Percentiles rank a stretch among this genome's conserved stretches.
phyloP scores from a whole-genome alignment of 108 stramenopile genomes.

The Bacterosira constricta region DNA sequence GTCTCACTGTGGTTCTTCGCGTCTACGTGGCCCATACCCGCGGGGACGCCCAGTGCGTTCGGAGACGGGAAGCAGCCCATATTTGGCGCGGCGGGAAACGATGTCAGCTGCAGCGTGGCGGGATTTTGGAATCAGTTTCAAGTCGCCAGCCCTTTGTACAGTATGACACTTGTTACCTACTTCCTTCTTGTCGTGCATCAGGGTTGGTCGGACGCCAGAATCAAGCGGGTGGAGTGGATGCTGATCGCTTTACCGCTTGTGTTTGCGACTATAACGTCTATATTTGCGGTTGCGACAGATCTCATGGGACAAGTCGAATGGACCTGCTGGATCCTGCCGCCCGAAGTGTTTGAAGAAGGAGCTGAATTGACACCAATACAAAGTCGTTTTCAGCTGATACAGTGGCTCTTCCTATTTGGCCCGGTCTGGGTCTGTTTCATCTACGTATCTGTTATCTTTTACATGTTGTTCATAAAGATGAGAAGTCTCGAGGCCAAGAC shows the following conservation, averaged over 20 bases:
- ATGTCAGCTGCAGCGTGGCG: neutral
- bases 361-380: neutral
- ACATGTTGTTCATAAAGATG: neutral
- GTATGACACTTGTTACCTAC: neutral
- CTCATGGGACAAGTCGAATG: neutral
- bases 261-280: neutral
- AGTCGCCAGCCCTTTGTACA: neutral
- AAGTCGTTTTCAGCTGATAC: neutral
- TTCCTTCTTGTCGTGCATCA: neutral
- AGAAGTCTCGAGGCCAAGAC: neutral
- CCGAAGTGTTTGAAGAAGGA: neutral
- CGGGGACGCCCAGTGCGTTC: neutral
- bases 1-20: constrained; percentile 12
- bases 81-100: neutral
- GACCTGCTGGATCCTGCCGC: neutral
- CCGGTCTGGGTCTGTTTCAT: neutral
- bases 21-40: constrained; percentile 34
- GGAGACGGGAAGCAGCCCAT: neutral
- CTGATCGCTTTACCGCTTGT: neutral
- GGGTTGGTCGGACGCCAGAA: neutral
- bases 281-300: neutral
- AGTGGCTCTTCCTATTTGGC: neutral
- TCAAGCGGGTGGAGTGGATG: neutral
- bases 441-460: neutral
- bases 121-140: neutral